Evolutionary conservation across 768 basidiomycete genomes (phyloP).

Genomic region (Lepiota venenata): DNA sequence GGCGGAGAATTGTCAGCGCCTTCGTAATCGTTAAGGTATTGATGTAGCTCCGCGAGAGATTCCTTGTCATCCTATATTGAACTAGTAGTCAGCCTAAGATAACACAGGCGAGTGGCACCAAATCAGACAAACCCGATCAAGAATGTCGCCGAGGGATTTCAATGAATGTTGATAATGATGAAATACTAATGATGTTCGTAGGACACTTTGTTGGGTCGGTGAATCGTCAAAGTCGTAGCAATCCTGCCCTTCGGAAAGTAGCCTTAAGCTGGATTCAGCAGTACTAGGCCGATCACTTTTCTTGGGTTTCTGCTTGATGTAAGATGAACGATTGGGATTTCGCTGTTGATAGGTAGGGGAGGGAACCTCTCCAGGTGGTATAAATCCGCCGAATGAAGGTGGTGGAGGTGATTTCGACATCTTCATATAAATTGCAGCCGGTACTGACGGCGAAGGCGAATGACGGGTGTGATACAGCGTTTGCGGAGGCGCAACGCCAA

Average conservation of each 20-base stretch:
- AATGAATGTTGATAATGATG: constrained; percentile 78
- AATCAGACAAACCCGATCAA: constrained; percentile 62
- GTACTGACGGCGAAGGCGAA: constrained; percentile 33
- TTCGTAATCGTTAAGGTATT: constrained; percentile 48
- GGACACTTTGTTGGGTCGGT: constrained; percentile 15
- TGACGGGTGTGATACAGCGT: constrained; percentile 71
- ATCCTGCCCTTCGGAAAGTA: constrained; percentile 36
- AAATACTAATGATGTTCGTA: constrained; percentile 51
- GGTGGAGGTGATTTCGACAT: constrained; percentile 10
- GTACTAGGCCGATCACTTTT: constrained; percentile 48
- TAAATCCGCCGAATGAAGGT: constrained; percentile 17
- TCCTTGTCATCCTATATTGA: constrained; percentile 60
- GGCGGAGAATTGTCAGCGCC: constrained; percentile 8
- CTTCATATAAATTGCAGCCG: constrained; percentile 16
- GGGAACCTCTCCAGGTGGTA: constrained; percentile 15
- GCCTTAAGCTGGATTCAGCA: constrained; percentile 56
- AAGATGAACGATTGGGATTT: constrained; percentile 51
- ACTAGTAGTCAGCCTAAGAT: constrained; percentile 11
- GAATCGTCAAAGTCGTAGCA: constrained; percentile 6
- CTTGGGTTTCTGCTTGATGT: constrained; percentile 40
- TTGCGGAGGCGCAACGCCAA: constrained; percentile 79
- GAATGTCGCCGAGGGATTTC: constrained; percentile 75
- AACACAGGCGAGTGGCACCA: background rate
- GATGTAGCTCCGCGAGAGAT: constrained; percentile 72
- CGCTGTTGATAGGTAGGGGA: constrained; percentile 23